Percentiles rank a stretch among this genome's conserved stretches.
phyloP scores from a whole-genome alignment of 2,329 filamentous ascomycete species.

The Neonectria coccinea region DNA sequence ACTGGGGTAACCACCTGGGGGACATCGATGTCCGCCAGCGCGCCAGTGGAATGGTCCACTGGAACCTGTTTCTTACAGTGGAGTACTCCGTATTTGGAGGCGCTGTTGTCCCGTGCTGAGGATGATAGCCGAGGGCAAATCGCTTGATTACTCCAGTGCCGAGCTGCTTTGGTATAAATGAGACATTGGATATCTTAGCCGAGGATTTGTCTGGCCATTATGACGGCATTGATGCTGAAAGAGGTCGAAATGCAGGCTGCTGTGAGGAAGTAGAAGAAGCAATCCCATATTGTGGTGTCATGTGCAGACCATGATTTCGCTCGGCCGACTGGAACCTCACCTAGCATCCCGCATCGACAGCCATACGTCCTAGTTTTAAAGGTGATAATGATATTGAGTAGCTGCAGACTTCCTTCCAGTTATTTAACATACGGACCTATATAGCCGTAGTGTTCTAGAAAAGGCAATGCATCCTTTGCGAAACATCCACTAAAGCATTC shows the following conservation, averaged over 20 bases:
- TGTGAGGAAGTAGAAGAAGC: not conserved
- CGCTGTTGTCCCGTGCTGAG: conserved; percentile 12
- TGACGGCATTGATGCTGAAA: not conserved
- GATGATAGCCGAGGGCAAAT: conserved; percentile 25
- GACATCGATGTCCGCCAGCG: conserved; percentile 25
- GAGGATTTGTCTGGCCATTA: conserved; percentile 8
- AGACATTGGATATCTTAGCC: conserved; percentile 10
- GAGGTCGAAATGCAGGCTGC: not conserved
- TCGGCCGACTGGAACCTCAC: not conserved
- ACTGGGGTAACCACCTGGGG: conserved; percentile 11
- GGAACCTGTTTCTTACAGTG: conserved; percentile 12
- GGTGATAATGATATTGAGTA: not conserved
- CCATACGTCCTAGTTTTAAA: not conserved
- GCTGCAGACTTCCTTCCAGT: not conserved
- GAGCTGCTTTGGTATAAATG: conserved; percentile 13
- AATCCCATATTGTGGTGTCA: not conserved
- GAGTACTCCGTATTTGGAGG: conserved; percentile 1
- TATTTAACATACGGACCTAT: not conserved
- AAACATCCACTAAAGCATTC: not conserved
- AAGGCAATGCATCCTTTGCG: not conserved
- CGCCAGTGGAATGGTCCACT: conserved; percentile 20
- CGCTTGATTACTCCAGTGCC: conserved; percentile 7
- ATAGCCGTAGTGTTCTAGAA: not conserved
- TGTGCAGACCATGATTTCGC: not conserved
- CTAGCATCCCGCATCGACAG: not conserved